Conservation (phyloP, 768 basidiomycete genomes). For the Clathrus columnatus region DNA sequence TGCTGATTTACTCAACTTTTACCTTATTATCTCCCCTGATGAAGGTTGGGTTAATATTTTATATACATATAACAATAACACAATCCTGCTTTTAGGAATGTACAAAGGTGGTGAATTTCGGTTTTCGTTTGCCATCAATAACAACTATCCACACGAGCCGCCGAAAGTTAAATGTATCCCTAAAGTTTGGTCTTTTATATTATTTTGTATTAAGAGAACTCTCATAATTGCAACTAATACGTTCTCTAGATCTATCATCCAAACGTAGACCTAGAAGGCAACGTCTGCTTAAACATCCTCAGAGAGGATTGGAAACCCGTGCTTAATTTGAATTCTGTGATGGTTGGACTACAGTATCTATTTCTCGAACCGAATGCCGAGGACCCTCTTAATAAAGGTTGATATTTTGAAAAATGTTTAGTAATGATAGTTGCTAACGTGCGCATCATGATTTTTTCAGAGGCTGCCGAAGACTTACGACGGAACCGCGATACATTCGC, state of each 20-base stretch:
- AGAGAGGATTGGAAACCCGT: conserved; percentile 99
- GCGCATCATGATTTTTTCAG: conserved; percentile 36
- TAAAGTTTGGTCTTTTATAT: conserved; percentile 48
- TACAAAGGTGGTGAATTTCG: conserved; percentile 92
- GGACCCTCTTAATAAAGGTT: conserved; percentile 97
- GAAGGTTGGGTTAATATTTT: conserved; percentile 56
- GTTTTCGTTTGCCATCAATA: conserved; percentile 94
- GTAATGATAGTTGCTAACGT: conserved; percentile 13
- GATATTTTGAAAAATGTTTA: conserved; percentile 15
- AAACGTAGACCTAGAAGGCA: conserved; percentile 95
- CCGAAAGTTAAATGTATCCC: conserved; percentile 98
- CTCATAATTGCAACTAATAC: neutral
- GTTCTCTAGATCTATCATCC: conserved; percentile 90
- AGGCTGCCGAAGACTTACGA: conserved; percentile 91
- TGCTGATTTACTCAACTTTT: conserved; percentile 92
- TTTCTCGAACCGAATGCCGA: conserved; percentile 99
- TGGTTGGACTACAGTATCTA: conserved; percentile 96
- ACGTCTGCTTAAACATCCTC: conserved; percentile 96
- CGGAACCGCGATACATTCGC: conserved; percentile 79
- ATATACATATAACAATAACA: neutral
- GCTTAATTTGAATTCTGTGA: conserved; percentile 92
- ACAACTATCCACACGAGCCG: conserved; percentile 97
- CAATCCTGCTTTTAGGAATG: conserved; percentile 57
- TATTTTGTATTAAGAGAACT: neutral
- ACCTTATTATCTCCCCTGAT: conserved; percentile 90